Evolutionary conservation across 176 grass and related monocot genomes (phyloP), one percentile per base, ranked within the genome.

Genomic region (Eleusine coracana): DNA sequence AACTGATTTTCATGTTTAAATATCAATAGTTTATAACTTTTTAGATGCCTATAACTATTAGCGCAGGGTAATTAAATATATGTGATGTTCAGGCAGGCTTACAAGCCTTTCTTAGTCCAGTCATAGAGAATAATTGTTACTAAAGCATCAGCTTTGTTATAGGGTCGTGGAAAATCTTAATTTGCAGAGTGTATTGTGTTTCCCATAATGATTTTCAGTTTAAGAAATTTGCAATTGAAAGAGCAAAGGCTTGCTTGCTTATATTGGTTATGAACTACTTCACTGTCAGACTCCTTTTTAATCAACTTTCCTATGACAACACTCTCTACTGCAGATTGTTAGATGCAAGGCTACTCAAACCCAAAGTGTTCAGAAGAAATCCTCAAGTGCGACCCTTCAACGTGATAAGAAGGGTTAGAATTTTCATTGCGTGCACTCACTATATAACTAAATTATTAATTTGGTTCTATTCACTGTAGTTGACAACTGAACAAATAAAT

Each of bases 311-410:
- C 28, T 68, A 2, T 82, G 72, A n/a, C 39, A 23, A 78, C 60
- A 36, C 49, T 68, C 18, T 64, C 34, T 68, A 67, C 60, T 74
- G 34, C 83, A 90, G 84, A 63, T 42, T 38, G 51, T 90, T 49
- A 78, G 42, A 83, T 90, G 88, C 75, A 83, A 79, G 0, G 83
- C 88, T 49, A 81, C 88, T 63, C 88, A 90, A 79, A 90, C 88
- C 14, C 88, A 90, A 79, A 86, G 88, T 9, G 68, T 68, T 65
- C 88, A 90, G 70, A 81, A 76, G 79, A 90, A 90, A 52, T 90
- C 84, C 10, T 90, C 88, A 74, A 79, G 84, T 44, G 79, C 79
- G 20, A 90, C 88, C 59, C 62, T 74, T n/a, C 63, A 86, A 45
- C 84, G 88, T 54, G 88, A 90, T 36, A 76, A 85, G 69, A 86